Conservation (phyloP, 352 stramenopile species). For the Phytopythium aichiense region DNA sequence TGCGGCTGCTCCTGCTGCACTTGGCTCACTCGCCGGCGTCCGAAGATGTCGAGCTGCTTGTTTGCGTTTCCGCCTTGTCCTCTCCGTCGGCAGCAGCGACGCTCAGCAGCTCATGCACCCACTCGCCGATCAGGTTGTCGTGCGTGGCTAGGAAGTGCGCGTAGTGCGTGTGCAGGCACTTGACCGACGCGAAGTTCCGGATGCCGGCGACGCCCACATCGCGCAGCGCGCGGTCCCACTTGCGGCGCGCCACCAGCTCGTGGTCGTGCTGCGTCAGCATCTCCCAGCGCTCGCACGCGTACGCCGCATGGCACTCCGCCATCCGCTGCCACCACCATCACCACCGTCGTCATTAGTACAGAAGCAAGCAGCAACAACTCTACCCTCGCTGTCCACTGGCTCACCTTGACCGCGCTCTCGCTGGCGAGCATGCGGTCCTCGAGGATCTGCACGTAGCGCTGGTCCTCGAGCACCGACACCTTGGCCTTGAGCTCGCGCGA, state of each 20-base stretch:
- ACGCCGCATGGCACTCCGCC: slow-evolving; percentile 37
- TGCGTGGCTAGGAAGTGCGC: slow-evolving; percentile 52
- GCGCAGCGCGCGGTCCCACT: slow-evolving; percentile 37
- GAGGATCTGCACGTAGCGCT: slow-evolving; percentile 38
- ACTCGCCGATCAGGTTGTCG: slow-evolving; percentile 54
- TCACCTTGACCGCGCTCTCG: slow-evolving; percentile 28
- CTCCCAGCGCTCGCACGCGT: slow-evolving; percentile 39
- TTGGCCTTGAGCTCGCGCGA: slow-evolving; percentile 39
- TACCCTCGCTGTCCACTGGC: neutral
- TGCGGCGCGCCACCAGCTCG: slow-evolving; percentile 29
- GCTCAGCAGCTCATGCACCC: slow-evolving; percentile 58
- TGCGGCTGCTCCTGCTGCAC: neutral
- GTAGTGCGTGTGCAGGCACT: slow-evolving; percentile 76
- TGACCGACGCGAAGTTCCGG: slow-evolving; percentile 50
- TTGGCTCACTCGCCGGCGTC: slow-evolving; percentile 1
- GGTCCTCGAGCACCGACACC: slow-evolving; percentile 52
- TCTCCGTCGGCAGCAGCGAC: slow-evolving; percentile 7
- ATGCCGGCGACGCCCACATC: slow-evolving; percentile 62
- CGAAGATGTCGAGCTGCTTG: slow-evolving; percentile 6
- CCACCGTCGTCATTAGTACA: neutral
- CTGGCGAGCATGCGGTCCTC: slow-evolving; percentile 35
- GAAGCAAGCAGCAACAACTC: too few species aligned
- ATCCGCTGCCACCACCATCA: slow-evolving; percentile 29
- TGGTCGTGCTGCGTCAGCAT: slow-evolving; percentile 42
- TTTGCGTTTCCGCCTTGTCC: slow-evolving; percentile 6